Evolutionary conservation across 208 protist species (phyloP), one percentile per base, ranked within the genome.

Genomic region (Willaertia magna): DNA sequence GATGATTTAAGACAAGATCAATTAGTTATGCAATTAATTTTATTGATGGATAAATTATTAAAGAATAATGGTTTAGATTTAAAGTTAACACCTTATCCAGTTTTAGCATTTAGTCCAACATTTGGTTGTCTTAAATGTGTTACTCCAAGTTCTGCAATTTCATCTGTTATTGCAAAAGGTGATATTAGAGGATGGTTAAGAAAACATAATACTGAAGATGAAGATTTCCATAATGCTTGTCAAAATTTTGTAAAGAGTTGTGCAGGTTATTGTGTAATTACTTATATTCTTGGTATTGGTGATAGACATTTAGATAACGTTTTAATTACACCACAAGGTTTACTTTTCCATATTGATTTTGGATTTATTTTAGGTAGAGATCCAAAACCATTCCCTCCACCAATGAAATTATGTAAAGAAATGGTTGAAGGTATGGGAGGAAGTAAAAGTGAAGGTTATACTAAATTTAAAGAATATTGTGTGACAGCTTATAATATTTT

Each of bases 1-100:
- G 97, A 99, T 89, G 97, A 99, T 85, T 90, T 98, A 26, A 91
- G 97, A 67, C 97, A 99, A 90, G 97, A 99, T 87, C 96, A 98
- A 89, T 90, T 99, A 12, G 93, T 98, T n/a, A 90, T 98, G 51
- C 95, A 98, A 86, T 74, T 95, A 7, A 74, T 86, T 22, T 42
- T 34, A 30, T 22, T 83, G 11, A 84, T 84, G 79, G 49, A 84
- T 40, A 84, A 67, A 46, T 74, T 84, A 30, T 67, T 84, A 30
- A 67, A 67, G n/a, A 84, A 46, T 4, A 47, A 55, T 43, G 79
- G 79, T 34, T 74, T 84, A 30, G 79, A 84, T 30, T 47, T 84
- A 40, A 93, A 94, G 59, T 91, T 98, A 9, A 97, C 94, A 39
- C 94, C 95, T 0, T 98, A 98, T 88, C 89, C 91, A 43, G 96